Conservation (phyloP, 352 stramenopile genomes). For the Phytophthora chlamydospora region DNA sequence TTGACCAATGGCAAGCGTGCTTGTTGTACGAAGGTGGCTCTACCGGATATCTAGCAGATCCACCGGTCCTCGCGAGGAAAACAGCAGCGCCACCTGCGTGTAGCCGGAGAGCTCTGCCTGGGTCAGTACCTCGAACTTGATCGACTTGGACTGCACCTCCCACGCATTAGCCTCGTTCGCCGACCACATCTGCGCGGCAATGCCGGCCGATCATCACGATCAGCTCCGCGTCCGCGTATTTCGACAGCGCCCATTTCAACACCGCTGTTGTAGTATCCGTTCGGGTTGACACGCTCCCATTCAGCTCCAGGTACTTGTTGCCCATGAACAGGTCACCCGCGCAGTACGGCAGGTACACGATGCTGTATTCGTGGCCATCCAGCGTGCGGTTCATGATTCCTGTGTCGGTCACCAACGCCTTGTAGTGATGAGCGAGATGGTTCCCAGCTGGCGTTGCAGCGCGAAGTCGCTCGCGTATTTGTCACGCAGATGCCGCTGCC, state of each 20-base stretch:
- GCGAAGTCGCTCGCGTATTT: slow-evolving; percentile 59
- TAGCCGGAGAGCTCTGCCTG: too few relatives aligned
- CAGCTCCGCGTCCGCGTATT: slow-evolving; percentile 58
- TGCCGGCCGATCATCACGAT: slow-evolving; percentile 50
- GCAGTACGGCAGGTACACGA: slow-evolving; percentile 74
- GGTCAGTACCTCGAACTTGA: slow-evolving; percentile 47
- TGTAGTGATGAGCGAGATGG: slow-evolving; percentile 45
- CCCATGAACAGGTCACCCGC: slow-evolving; percentile 64
- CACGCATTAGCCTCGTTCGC: slow-evolving; percentile 50
- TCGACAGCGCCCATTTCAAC: slow-evolving; percentile 58
- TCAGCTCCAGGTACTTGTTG: slow-evolving; percentile 30
- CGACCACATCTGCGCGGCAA: slow-evolving; percentile 50
- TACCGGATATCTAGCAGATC: too few relatives aligned
- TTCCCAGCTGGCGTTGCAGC: slow-evolving; percentile 46
- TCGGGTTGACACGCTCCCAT: slow-evolving; percentile 42
- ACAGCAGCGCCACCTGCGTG: too few relatives aligned
- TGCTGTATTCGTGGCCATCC: slow-evolving; percentile 71
- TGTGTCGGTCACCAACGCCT: slow-evolving; percentile 40
- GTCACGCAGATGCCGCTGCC: slow-evolving; percentile 59
- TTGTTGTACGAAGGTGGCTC: too few relatives aligned
- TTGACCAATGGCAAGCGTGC: too few relatives aligned
- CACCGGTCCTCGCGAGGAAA: too few relatives aligned
- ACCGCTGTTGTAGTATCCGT: slow-evolving; percentile 68
- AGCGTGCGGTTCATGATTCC: slow-evolving; percentile 61
- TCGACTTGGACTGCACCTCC: slow-evolving; percentile 44